Evolutionary conservation across 2,329 filamentous ascomycete species (phyloP), one percentile per base, ranked within the genome.

Genomic region (Aspergillus ruber): DNA sequence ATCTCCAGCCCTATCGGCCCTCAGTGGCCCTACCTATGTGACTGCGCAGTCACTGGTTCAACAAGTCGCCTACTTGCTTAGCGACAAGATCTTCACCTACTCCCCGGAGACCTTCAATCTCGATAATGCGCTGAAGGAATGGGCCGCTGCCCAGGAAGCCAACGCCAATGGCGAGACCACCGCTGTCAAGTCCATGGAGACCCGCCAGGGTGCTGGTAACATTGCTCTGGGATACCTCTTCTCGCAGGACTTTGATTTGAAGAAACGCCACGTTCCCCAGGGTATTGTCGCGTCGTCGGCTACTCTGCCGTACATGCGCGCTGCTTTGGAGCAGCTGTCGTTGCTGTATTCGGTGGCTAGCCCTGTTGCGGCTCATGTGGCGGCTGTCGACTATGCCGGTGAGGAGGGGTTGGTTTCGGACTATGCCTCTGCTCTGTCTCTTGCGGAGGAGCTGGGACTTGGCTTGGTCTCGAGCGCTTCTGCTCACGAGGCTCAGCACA

Each of bases 211-310:
- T 50, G 93, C 93, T 45, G 93, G 91, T 47, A 84, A 87, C 55
- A 86, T 97, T 64, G 90, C 93, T 18, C 80, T 98, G 43, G 93
- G 93, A 48, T 98, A 98, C 73, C 88, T 97, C 67, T 98, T 97
- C 78, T 96, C 90, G 51, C 88, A 89, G 62, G 93, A 98, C 72
- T 96, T 95, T 63, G 90, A 97, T 67, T 71, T 95, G 61, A 83
- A 81, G 74, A 96, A 93, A 78, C 84, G 90, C 57, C 84, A 93
- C 65, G 84, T 96, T 49, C 91, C 93, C 2, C 93, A 98, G 77
- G 84, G 88, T 13, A 83, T 98, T 54, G 73, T 98, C 54, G 91
- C 90, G 8, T 88, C 90, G 2, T 90, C 90, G 0, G 83, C 88
- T 41, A 91, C 85, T 55, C 75, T 98, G 56, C 81, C 83, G 50